These are phyloP conservation scores for Aspergillus ellipticus DNA, from an alignment of 495 filamentous ascomycete species.

Conservation along the genomic window DNA sequence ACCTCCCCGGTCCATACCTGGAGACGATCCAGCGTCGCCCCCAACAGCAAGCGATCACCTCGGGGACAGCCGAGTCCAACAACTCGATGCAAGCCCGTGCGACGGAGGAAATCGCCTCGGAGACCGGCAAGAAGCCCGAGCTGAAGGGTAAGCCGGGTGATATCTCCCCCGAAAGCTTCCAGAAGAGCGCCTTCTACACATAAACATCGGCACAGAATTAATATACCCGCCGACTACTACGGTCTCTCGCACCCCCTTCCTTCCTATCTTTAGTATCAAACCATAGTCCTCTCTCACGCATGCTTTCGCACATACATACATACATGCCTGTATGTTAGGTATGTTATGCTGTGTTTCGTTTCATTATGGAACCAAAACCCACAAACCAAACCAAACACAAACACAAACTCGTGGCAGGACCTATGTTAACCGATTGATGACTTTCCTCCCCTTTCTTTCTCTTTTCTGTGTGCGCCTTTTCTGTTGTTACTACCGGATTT, in stretches of 20 bases:
- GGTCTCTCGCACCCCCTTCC: too few relatives aligned
- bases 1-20: conserved; percentile 84
- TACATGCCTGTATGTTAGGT: neutral
- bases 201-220: conserved; percentile 15
- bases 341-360: too few relatives aligned
- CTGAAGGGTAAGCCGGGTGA: conserved; percentile 51
- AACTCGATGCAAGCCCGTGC: conserved; percentile 56
- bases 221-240: neutral
- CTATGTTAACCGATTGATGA: neutral
- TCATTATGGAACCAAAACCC: too few relatives aligned
- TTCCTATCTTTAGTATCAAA: neutral
- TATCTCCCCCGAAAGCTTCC: conserved; percentile 80
- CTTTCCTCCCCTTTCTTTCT: neutral
- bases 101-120: conserved; percentile 20
- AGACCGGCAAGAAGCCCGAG: conserved; percentile 35
- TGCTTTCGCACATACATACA: neutral
- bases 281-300: neutral
- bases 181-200: conserved; percentile 79
- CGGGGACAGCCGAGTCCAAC: conserved; percentile 48
- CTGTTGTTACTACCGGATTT: neutral
- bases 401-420: neutral
- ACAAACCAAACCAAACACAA: too few relatives aligned
- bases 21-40: conserved; percentile 74
- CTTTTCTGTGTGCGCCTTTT: conserved; percentile 6
- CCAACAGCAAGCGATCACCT: conserved; percentile 49